phyloP scores from a whole-genome alignment of 768 basidiomycete genomes.

The Fomitopsis serialis region DNA sequence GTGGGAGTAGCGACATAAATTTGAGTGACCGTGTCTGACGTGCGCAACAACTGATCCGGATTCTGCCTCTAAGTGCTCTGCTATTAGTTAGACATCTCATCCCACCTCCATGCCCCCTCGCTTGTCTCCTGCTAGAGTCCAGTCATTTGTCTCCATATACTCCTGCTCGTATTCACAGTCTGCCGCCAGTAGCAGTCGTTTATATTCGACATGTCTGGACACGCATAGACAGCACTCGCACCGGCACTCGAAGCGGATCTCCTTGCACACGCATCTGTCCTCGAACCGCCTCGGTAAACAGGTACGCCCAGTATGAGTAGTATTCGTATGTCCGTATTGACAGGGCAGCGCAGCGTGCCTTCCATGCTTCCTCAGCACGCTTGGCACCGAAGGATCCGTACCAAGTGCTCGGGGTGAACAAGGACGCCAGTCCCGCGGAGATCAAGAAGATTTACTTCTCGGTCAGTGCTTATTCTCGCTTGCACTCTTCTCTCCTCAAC shows the following conservation, averaged over 20 bases:
- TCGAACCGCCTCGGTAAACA: constrained; percentile 4
- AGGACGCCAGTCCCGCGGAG: constrained; percentile 77
- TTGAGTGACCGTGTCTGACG: background rate
- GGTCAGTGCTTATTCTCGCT: constrained; percentile 41
- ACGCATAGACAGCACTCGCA: background rate
- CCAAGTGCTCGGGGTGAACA: constrained; percentile 79
- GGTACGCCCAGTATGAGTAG: background rate
- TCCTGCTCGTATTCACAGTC: constrained; percentile 1
- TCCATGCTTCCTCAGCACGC: constrained; percentile 62
- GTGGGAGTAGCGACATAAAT: background rate
- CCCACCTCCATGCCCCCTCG: constrained; percentile 29
- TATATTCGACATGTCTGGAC: constrained; percentile 6
- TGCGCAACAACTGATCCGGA: background rate
- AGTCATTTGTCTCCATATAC: constrained; percentile 13
- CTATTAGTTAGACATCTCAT: background rate
- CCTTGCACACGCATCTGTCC: constrained; percentile 1
- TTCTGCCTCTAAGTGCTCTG: background rate
- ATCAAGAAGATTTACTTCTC: constrained; percentile 98
- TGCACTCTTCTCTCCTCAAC: constrained; percentile 7
- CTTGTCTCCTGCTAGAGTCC: constrained; percentile 25
- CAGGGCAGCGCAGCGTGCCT: constrained; percentile 46
- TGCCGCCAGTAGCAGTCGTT: constrained; percentile 1
- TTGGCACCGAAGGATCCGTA: constrained; percentile 80
- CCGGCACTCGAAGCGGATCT: background rate
- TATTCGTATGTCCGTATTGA: background rate